phyloP scores from a whole-genome alignment of 1,284 basidiomycete genomes.

The Peniophora sp. region DNA sequence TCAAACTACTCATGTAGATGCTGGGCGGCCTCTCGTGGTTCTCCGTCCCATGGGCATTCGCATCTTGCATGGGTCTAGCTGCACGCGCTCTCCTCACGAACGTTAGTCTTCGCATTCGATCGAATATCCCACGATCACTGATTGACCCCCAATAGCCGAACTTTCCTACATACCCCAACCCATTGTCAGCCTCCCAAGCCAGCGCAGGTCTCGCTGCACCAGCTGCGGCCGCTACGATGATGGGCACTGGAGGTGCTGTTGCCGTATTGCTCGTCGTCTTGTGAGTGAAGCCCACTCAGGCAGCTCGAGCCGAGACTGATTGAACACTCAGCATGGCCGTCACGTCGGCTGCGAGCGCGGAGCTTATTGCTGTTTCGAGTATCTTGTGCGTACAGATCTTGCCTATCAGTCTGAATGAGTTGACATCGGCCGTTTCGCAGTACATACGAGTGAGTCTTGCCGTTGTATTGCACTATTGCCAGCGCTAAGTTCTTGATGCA shows the following conservation, averaged over 20 bases:
- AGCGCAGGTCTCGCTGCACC: constrained; percentile 48
- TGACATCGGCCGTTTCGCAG: constrained; percentile 8
- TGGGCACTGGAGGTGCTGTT: constrained; percentile 44
- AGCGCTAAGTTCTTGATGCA: constrained; percentile 10
- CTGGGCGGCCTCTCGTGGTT: constrained; percentile 59
- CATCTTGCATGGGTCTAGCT: constrained; percentile 47
- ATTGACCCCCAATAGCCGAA: constrained; percentile 25
- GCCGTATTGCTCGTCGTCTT: constrained; percentile 47
- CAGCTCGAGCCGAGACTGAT: constrained; percentile 6
- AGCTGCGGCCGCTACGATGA: constrained; percentile 40
- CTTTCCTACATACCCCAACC: constrained; percentile 46
- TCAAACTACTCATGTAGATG: constrained; percentile 26
- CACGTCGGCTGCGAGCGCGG: constrained; percentile 51
- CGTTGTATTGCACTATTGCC: neutral
- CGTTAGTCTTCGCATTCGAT: constrained; percentile 16
- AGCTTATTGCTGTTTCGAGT: constrained; percentile 54
- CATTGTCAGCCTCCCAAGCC: constrained; percentile 37
- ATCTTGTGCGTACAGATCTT: constrained; percentile 33
- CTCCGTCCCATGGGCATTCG: constrained; percentile 51
- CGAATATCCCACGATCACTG: neutral
- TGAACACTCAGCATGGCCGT: constrained; percentile 37
- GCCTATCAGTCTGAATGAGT: neutral
- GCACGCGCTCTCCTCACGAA: constrained; percentile 42
- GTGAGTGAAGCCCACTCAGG: too few relatives aligned
- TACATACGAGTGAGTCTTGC: constrained; percentile 33